Evolutionary conservation across 83 land plant genomes (phyloP).

Genomic region (Larix sibirica): DNA sequence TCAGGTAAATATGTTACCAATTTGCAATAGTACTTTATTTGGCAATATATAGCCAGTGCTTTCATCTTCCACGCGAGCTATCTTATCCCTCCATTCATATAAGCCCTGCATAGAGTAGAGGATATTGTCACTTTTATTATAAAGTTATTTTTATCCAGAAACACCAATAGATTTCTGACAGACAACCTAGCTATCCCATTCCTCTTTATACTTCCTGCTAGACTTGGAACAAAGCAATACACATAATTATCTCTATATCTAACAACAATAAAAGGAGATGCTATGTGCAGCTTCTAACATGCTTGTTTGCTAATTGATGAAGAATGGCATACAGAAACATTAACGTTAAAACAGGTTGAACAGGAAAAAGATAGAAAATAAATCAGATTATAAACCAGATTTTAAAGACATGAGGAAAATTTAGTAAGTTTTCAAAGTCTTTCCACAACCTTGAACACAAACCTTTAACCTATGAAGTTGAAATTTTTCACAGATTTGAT

Average conservation of each 20-base stretch:
- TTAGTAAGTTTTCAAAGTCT: not conserved
- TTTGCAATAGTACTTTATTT: conserved; percentile 75
- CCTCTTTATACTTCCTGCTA: not conserved
- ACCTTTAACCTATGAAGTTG: too few relatives aligned
- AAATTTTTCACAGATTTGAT: too few relatives aligned
- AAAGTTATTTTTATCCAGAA: not conserved
- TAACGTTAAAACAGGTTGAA: not conserved
- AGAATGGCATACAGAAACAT: not conserved
- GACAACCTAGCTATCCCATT: not conserved
- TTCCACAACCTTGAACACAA: not conserved
- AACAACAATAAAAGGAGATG: not conserved
- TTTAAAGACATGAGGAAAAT: not conserved
- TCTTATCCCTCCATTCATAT: conserved; percentile 85
- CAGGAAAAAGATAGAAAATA: not conserved
- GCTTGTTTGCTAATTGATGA: not conserved
- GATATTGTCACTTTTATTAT: not conserved
- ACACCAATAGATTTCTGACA: not conserved
- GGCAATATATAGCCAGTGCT: conserved; percentile 96
- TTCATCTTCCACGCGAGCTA: conserved; percentile 90
- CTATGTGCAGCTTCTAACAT: not conserved
- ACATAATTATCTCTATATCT: not conserved
- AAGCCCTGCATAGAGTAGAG: conserved; percentile 49
- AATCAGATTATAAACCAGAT: not conserved
- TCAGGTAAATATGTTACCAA: conserved; percentile 47
- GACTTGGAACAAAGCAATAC: not conserved